Evolutionary conservation across 2,329 filamentous ascomycete genomes (phyloP).

Genomic region (Aspergillus carbonarius): DNA sequence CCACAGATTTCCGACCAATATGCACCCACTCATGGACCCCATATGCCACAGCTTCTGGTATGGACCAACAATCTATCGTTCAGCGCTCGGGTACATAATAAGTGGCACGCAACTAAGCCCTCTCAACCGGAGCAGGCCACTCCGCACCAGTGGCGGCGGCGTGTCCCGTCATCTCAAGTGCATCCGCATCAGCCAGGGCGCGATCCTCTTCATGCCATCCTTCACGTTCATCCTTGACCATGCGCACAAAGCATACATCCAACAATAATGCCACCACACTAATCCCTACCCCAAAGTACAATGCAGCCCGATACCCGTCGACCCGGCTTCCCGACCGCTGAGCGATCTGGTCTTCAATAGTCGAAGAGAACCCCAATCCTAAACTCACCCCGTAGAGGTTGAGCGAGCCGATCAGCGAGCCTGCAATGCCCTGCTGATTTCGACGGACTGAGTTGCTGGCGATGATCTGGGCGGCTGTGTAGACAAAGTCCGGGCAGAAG

Average conservation of each 20-base stretch:
- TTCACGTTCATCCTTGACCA: constrained; percentile 35
- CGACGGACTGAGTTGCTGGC: constrained; percentile 52
- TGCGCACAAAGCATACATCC: constrained; percentile 30
- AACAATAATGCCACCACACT: constrained; percentile 29
- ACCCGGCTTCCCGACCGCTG: constrained; percentile 17
- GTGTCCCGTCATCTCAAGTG: neutral
- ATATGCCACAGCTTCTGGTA: no score
- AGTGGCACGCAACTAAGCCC: neutral
- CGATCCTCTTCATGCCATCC: constrained; percentile 29
- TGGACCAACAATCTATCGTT: no score
- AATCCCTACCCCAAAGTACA: constrained; percentile 34
- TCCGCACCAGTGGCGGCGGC: neutral
- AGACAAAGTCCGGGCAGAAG: constrained; percentile 52
- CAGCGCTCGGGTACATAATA: no score
- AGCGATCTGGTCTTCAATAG: constrained; percentile 33
- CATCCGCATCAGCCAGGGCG: neutral
- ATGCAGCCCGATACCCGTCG: constrained; percentile 32
- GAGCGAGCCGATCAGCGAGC: constrained; percentile 50
- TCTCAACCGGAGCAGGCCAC: neutral
- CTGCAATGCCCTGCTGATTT: constrained; percentile 53
- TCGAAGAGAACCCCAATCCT: constrained; percentile 48
- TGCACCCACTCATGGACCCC: no score
- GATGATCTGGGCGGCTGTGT: constrained; percentile 54
- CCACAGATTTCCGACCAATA: no score
- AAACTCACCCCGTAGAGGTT: constrained; percentile 45